These are phyloP conservation scores for Microdochium nivale DNA, from an alignment of 2,329 filamentous ascomycete genomes.

Conservation along the genomic window DNA sequence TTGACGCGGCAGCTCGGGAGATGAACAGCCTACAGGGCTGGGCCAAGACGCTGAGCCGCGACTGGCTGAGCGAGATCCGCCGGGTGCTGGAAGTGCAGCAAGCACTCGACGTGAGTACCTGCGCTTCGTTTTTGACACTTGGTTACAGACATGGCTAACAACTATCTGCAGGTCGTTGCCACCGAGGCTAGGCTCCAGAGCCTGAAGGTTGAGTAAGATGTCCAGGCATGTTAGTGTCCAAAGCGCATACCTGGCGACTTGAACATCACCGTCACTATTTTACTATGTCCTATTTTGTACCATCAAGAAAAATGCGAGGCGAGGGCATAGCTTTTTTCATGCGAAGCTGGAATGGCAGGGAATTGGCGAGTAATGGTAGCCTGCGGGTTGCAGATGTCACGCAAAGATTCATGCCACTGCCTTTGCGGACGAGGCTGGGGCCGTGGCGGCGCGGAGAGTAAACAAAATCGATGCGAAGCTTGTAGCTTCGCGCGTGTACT, in stretches of 20 bases:
- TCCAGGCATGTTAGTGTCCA: background rate
- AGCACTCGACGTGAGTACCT: conserved; percentile 75
- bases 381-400: too few relatives aligned
- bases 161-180: conserved; percentile 64
- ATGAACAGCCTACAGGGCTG: conserved; percentile 91
- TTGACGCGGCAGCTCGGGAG: conserved; percentile 86
- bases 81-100: conserved; percentile 93
- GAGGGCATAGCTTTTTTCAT: too few relatives aligned
- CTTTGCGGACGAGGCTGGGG: too few relatives aligned
- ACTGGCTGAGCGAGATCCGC: conserved; percentile 87
- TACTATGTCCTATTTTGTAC: conserved; percentile 20
- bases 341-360: too few relatives aligned
- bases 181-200: conserved; percentile 86
- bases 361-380: too few relatives aligned
- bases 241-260: background rate
- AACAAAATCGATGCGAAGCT: too few relatives aligned
- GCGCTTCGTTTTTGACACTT: background rate
- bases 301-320: too few relatives aligned
- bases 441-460: too few relatives aligned
- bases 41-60: conserved; percentile 89
- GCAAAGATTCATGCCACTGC: too few relatives aligned
- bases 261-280: conserved; percentile 13
- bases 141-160: conserved; percentile 12
- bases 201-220: conserved; percentile 64
- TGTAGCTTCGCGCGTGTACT: too few relatives aligned